Evolutionary conservation across 495 filamentous ascomycete genomes (phyloP), one percentile per base, ranked within the genome.

Genomic region (Aspergillus nanangensis): DNA sequence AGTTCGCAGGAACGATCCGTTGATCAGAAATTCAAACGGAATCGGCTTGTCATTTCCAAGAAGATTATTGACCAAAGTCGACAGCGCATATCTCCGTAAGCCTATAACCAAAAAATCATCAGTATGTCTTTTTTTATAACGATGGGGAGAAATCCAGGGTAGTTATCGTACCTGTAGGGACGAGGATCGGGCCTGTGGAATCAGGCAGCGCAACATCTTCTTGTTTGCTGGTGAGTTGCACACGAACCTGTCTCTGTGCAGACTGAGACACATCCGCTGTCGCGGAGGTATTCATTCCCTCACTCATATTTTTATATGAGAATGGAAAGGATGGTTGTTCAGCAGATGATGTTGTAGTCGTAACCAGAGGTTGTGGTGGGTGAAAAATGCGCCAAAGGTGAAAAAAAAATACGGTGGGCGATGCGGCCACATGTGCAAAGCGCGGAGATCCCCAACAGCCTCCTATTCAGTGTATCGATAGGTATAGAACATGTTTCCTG

Each of bases 21-120:
- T 88, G 65, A 94, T 81, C 49, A 98, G 77, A 74, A 98, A 96
- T 64, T 98, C 94, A 70, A 98, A 89, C 21, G 93, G 93, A 29
- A 95, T 80, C 11, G 92, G 86, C 34, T 83, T 77, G 33, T 83
- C 72, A 24, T 82, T 87, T 48, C 83, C 71, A 46, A 96, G 80
- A 56, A 97, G 84, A 51, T 87, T 90, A 69, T 98, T 98, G 49
- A 97, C 86, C 50, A 98, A 80, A 23, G 87, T 86, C 1, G 92
- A 96, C 15, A 98, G 81, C 43, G 83, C 88, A 78, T 95, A 93
- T 63, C 93, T 82, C 54, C 87, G 84, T 47, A 96, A 76, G 41
- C 83, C 90, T 88, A 41, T 41, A n/a, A n/a, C n/a, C n/a, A n/a
- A n/a, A n/a, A n/a, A n/a, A n/a, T n/a, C n/a, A n/a, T n/a, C n/a